Evolutionary conservation across 331 rosid species (phyloP), one percentile per base, ranked within the genome.

Genomic region (Erythrophleum ivorense): DNA sequence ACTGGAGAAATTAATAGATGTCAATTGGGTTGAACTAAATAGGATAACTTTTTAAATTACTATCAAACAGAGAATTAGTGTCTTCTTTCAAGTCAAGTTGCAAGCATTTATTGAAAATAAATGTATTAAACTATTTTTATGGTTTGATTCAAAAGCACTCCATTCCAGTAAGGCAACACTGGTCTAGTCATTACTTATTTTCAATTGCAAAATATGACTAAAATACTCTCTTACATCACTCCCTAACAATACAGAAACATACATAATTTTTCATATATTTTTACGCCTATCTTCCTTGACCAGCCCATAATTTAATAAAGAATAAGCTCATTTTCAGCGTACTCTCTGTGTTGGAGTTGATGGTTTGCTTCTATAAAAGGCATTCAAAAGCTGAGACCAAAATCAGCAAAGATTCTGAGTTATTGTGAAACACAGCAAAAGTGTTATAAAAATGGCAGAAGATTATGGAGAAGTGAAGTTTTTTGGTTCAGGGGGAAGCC

Each of bases 401-500:
- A 59, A 31, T 31, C 10, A 31, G 0, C 34, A 43, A 13, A 18
- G 13, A 31, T 3, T 1, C 40, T 24, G n/a, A 36, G 40, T 36
- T 36, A 1, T 36, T 36, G 40, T 36, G 40, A 36, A 36, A 36
- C 40, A 36, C 40, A 36, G 1, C 21, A 59, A 24, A n/a, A 73
- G n/a, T 29, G 10, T 2, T 5, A 29, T 3, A 53, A 21, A 64
- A 57, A 85, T 85, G 86, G 84, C 81, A 59, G 48, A 19, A 49
- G 38, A 6, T 9, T 7, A 48, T 7, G 89, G 82, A 84, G 87
- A 72, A 12, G 81, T 88, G 79, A 73, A 79, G 74, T 70, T 91
- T 50, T 81, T 78, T 14, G 90, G 91, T n/a, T 10, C 10, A 6
- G 73, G 82, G 15, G 83, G 63, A 67, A 91, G 96, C 77, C 86